Base-by-base conservation (phyloP, 106 monocot species). In the Xerophyta viscosa region DNA sequence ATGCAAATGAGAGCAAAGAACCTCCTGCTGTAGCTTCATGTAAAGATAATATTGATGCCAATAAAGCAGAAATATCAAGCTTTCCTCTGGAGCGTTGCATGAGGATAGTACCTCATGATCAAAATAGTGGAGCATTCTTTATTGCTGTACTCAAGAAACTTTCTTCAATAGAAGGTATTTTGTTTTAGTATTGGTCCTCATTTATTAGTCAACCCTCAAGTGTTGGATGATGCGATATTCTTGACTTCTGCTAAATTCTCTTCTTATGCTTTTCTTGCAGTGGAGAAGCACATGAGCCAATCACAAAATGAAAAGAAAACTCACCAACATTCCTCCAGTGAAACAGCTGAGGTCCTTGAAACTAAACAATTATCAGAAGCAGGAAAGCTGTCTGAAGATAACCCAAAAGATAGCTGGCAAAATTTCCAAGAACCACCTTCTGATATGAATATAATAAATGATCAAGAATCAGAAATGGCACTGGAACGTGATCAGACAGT, bases 111-210 rank as follows among this genome's bases (percentile, higher is more conserved):
- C 98, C 98, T 50, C 90, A 98, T 80, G 90, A 98, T 69, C 98
- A 98, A 67, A 90, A 98, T 37, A 86, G 58, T 54, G 98, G 98
- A 33, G 98, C 98, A n/a, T 98, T 98, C 77, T 98, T 98, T 39
- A 90, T 98, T 74, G 90, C 98, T 64, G 98, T 98, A 44, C 67
- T 98, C 43, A 75, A 74, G 26, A 98, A 98, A 65, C 13, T 84
- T 63, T 73, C 82, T 41, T 43, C 72, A 46, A 29, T 79, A 33
- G 60, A 58, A 27, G 82, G 98, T 86, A 82, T 70, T 89, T 22
- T 96, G 88, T 71, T 88, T 96, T 73, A 84, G 96, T 84, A n/a
- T n/a, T n/a, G n/a, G n/a, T 54, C 54, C 48, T 25, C 48, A 41
- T 72, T 55, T 50, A 20, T 60, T 52, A 28, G 24, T 57, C 17